Base-by-base conservation (phyloP, 192 early-diverging fungal genomes). In the Chytriomyces sp. region DNA sequence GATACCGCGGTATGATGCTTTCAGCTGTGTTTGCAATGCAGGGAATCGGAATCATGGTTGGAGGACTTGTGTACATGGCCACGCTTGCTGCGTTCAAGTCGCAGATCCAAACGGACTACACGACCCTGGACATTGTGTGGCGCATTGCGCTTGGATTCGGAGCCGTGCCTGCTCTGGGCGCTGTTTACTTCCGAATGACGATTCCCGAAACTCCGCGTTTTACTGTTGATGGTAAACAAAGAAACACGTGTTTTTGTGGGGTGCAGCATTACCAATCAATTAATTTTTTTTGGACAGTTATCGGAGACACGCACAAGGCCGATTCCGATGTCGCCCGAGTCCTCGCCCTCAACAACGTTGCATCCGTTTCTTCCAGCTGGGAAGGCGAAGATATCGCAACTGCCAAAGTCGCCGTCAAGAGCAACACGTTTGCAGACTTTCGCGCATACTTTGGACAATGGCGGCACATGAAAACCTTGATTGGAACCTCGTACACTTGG, bases 201-300 rank as follows among this genome's bases (percentile, higher is more conserved):
- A 96, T 97, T 73, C 94, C 95, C 60, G 96, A 98, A 83, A 96
- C 96, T 46, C 96, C 96, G 16, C 93, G 95, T 77, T 98, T 91
- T 85, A 83, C 82, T 10, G 82, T 91, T 67, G 89, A 92, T 80
- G 63, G 59, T 74, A 35, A 35, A 35, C 35, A 35, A 35, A 35
- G 4, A 35, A 35, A 35, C 35, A 35, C 35, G 35, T 35, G 35
- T 35, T 35, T 35, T 35, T 35, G 35, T 35, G n/a, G n/a, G n/a
- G n/a, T n/a, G n/a, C n/a, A n/a, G n/a, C n/a, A n/a, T n/a, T n/a
- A n/a, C n/a, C n/a, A n/a, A n/a, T n/a, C n/a, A n/a, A n/a, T n/a
- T n/a, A n/a, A n/a, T 63, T 45, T 67, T 13, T 1, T 67, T 46
- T 46, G 46, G 4, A 0, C 26, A 48, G 90, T 94, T 64, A 83